A percentile compares a stretch with the other conserved stretches of the same genome.
phyloP scores from a whole-genome alignment of 768 basidiomycete species.

The Phaffia tasmanica region DNA sequence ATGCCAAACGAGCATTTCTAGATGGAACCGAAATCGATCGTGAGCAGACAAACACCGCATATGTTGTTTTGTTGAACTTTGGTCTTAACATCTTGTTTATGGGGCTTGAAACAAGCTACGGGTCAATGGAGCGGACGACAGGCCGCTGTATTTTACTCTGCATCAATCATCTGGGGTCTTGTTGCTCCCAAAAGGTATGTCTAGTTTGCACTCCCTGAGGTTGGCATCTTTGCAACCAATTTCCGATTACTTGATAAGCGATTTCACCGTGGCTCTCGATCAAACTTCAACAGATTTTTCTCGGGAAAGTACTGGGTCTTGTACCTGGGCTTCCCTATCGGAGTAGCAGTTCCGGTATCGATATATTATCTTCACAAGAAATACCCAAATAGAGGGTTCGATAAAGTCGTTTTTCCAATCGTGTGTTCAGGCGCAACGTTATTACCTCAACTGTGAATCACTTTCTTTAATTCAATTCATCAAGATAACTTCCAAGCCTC shows the following conservation, averaged over 20 bases:
- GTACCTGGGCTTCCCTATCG: slow-evolving; percentile 28
- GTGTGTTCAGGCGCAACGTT: slow-evolving; percentile 36
- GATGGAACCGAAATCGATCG: slow-evolving; percentile 36
- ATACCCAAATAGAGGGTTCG: slow-evolving; percentile 32
- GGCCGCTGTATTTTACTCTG: slow-evolving; percentile 37
- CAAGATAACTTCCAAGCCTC: slow-evolving; percentile 4
- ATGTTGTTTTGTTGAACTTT: not conserved
- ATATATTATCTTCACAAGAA: slow-evolving; percentile 34
- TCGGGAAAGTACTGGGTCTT: slow-evolving; percentile 33
- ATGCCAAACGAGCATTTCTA: slow-evolving; percentile 34
- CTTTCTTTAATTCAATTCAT: not conserved
- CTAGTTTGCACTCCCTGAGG: too few relatives aligned
- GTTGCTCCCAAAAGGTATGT: not conserved
- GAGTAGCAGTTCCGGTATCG: slow-evolving; percentile 32
- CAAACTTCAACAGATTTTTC: slow-evolving; percentile 36
- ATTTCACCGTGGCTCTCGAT: slow-evolving; percentile 32
- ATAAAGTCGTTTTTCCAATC: slow-evolving; percentile 38
- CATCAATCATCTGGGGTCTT: slow-evolving; percentile 29
- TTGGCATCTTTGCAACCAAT: not conserved
- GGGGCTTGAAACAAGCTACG: slow-evolving; percentile 14
- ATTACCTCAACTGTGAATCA: slow-evolving; percentile 36
- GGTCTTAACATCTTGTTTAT: not conserved
- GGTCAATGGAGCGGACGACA: slow-evolving; percentile 37
- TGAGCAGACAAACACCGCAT: not conserved
- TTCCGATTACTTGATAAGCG: not conserved